Evolutionary conservation across 2,329 filamentous ascomycete genomes (phyloP), one percentile per base, ranked within the genome.

Genomic region (Stagonosporopsis cucurbitacearum): DNA sequence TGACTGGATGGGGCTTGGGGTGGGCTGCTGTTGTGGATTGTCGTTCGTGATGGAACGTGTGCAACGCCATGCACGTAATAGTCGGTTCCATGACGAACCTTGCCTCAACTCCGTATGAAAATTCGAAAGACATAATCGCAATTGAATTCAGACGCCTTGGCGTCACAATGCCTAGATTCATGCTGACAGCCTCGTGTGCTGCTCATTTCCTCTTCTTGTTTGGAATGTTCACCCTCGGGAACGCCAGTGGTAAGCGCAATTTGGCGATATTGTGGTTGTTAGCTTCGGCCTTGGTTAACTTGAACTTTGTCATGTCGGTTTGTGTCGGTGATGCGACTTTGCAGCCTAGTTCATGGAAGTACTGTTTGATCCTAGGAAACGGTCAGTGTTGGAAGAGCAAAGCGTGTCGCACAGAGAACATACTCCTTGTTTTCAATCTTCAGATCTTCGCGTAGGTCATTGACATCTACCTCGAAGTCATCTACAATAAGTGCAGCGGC

Each of bases 331-430:
- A 61, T 17, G 55, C 68, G 30, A 91, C 81, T 64, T 82, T 85
- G 26, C 88, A 90, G 20, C 91, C 91, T 62, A 95, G 87, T 74
- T 94, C 91, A 43, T 80, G 77, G 73, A 90, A 93, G 73, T 92
- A 93, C 69, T 86, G 83, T 48, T 80, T 83, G 67, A 94, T 77
- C 19, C 77, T 79, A 39, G 3, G 35, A n/a, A 13, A 3, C 35
- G 44, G 58, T 70, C 55, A 70, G 55, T 17, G 30, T 2, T 28
- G n/a, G 26, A 1, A 28, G 15, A 9, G 7, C 23, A 19, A 8
- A 9, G 5, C 1, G 15, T 3, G 12, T 15, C 4, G 28, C 13
- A n/a, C 6, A 22, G 15, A 12, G 12, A 20, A 60, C 75, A 28
- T 72, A 86, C 69, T 86, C 80, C 76, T 85, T 88, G 73, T 88